These are phyloP conservation scores for Trametes polyzona DNA, from an alignment of 1,284 basidiomycete species.

Conservation along the genomic window DNA sequence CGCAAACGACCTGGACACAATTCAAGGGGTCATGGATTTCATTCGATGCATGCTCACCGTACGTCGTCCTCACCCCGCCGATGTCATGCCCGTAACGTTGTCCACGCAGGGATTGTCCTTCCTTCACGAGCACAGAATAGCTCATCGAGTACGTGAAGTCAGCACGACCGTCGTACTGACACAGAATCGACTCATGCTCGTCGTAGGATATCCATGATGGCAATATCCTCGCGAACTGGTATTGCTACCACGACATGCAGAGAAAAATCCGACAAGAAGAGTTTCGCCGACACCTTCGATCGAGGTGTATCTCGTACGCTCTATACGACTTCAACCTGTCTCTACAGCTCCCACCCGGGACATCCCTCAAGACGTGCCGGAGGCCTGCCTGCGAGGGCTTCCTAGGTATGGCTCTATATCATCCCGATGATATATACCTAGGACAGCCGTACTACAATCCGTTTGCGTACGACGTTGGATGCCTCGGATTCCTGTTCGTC, in stretches of 20 bases:
- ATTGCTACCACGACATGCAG: neutral
- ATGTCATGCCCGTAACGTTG: neutral
- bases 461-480: constrained; percentile 13
- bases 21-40: neutral
- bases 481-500: too few species aligned
- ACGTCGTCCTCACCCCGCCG: neutral
- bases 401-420: neutral
- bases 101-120: neutral
- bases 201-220: constrained; percentile 1
- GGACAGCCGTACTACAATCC: constrained; percentile 10
- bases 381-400: neutral
- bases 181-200: neutral
- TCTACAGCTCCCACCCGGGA: neutral
- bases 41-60: constrained; percentile 1
- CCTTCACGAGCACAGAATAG: neutral
- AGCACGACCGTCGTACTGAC: neutral
- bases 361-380: neutral
- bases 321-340: constrained; percentile 15
- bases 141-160: neutral
- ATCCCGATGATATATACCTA: neutral
- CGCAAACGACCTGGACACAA: neutral
- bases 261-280: neutral
- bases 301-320: neutral
- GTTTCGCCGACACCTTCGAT: neutral
- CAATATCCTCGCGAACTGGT: constrained; percentile 10